Evolutionary conservation across 2,329 filamentous ascomycete species (phyloP), one percentile per base, ranked within the genome.

Genomic region (Beauveria rudraprayagi): DNA sequence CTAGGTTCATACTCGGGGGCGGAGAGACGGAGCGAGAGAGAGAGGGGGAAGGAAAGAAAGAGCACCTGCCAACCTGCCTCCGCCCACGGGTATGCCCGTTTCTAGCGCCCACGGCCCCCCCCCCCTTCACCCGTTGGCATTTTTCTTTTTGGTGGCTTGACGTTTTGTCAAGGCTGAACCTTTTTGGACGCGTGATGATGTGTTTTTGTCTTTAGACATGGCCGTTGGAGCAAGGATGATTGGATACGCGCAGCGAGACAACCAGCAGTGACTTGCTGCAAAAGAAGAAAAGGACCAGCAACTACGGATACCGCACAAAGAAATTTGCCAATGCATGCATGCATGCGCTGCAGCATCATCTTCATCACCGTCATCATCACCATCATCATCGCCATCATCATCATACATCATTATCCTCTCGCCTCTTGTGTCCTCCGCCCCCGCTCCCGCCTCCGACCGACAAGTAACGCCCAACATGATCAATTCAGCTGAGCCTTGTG

Each of bases 41-140:
- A 10, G 16, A n/a, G 6, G 9, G 11, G 9, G 11, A 14, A 3
- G 9, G 37, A 17, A 7, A 40, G 24, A 34, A 5, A n/a, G 30
- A 2, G 43, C 14, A 22, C 4, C 19, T 30, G 22, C 16, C 46
- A 26, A 22, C 7, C 19, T 22, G 22, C 22, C 46, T 37, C 48
- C n/a, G 19, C 40, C 57, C 40, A 54, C 57, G 57, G 57, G 48
- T 60, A 53, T 14, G 57, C 57, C 57, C 57, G 57, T 47, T 53
- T 53, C 48, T 60, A 52, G 48, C 48, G 57, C 46, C 46, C 37
- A 44, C 57, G 57, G 57, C 57, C 54, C 10, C n/a, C 57, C 54
- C 10, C n/a, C 24, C 19, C 22, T 22, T 60, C 24, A 40, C 30
- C 57, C 57, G 57, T 59, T 44, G 22, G 40, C 55, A 2, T 34